Base-by-base conservation (phyloP, 2,329 filamentous ascomycete genomes). In the Colletotrichum tamarilloi region DNA sequence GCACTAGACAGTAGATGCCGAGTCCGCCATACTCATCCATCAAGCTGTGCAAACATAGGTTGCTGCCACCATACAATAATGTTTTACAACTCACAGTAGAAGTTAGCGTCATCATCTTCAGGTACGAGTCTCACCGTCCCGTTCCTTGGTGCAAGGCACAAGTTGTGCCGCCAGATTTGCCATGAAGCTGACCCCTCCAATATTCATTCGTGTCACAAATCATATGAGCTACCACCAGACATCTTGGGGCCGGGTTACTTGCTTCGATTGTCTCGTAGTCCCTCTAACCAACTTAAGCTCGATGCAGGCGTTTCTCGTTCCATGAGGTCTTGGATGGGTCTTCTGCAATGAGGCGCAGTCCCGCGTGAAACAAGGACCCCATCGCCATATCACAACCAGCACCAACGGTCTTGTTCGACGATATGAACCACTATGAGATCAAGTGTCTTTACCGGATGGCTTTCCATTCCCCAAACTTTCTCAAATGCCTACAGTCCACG, bases 331-430 rank as follows among this genome's bases (percentile, higher is more conserved):
- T 49, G 26, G 32, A 59, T 59, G n/a, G 24, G 22, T 46, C 42
- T 53, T 32, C 53, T 35, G 9, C 24, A 64, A 46, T 59, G 53
- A 35, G 55, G 55, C 60, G 66, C 53, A 72, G 60, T 64, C 46
- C 52, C 32, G 53, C 63, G 55, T 32, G 64, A 68, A 63, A 72
- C 64, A 72, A 16, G 58, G 49, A 22, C 62, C 58, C 68, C 57
- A 52, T 62, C 30, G 49, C 16, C 57, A 68, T 52, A 68, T 49
- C 24, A 67, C 32, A 53, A 62, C n/a, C 24, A 60, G 42, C 32
- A 26, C 22, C 24, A 28, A n/a, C 49, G 32, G 63, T 55, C 62
- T 55, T 59, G 49, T 22, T n/a, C 14, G 46, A 49, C 46, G 56
- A 62, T 19, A 5, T 62, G 24, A 12, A 52, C 53, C 22, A 52